Base-by-base conservation (phyloP, 1,284 basidiomycete species). In the Phellopilus nigrolimitatus region DNA sequence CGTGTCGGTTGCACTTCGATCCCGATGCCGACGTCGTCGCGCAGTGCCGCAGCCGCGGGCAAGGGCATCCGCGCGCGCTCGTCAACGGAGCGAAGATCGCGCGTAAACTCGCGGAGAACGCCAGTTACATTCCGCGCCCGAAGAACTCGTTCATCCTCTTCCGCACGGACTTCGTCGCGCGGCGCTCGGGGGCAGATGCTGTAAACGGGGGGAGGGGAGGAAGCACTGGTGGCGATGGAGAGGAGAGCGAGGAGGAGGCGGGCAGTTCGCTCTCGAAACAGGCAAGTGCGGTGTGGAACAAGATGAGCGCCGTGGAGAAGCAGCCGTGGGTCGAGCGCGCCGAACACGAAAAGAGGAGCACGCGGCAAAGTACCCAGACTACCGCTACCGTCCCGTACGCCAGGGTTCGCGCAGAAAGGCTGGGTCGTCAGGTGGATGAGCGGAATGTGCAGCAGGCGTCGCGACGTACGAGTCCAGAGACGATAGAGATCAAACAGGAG, bases 141-240 rank as follows among this genome's bases (percentile, higher is more conserved):
- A 78, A 84, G 5, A 95, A 95, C 63, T 81, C 89, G 24, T 95
- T 93, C 70, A 92, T 95, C 65, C 78, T 94, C 56, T 95, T 91
- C 68, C 82, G 91, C 24, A 84, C 84, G 58, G 81, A 90, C 59
- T 91, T 82, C 59, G 71, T 75, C 74, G 41, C 66, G 64, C 49
- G 47, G 21, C 43, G 44, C 58, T 59, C 65, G 49, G 68, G 73
- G 41, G 62, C 67, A 9, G 22, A 59, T 59, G 28, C 13, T 44
- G 3, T 41, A 34, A 47, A 12, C 27, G 51, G 9, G 57, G 56
- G 15, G 62, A 61, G 0, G 48, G 47, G 57, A 30, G 22, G 47
- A 41, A 21, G 54, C 8, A 57, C 60, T 24, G 36, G 27, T 0
- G 13, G 24, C 13, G 21, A 21, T 8, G 36, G 33, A 4, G 45